These are phyloP conservation scores for Datisca glomerata DNA, from an alignment of 306 rosid genomes.

Conservation along the genomic window DNA sequence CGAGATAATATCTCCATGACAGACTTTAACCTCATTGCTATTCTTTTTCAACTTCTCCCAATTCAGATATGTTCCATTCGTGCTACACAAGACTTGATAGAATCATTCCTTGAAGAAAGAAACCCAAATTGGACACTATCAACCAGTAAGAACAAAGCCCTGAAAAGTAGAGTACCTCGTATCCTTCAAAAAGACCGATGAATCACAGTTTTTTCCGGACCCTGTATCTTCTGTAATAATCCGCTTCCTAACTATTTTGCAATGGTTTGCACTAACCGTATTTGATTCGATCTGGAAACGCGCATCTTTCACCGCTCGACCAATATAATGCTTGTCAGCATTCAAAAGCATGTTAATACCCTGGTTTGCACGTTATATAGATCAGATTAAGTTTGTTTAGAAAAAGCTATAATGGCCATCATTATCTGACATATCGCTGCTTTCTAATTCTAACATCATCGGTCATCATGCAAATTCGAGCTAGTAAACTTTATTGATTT, in stretches of 20 bases:
- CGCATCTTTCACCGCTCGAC: slow-evolving; percentile 45
- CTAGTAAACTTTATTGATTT: too few relatives aligned
- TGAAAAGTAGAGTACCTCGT: slow-evolving; percentile 39
- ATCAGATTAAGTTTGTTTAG: too few relatives aligned
- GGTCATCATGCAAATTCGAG: too few relatives aligned
- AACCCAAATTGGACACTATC: neutral
- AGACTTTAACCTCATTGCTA: slow-evolving; percentile 47
- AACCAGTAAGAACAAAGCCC: neutral
- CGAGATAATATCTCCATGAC: slow-evolving; percentile 81
- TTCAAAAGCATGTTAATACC: slow-evolving; percentile 68
- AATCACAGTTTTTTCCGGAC: slow-evolving; percentile 1
- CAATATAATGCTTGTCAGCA: slow-evolving; percentile 60
- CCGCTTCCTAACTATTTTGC: slow-evolving; percentile 49
- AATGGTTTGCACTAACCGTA: slow-evolving; percentile 64
- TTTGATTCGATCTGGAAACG: slow-evolving; percentile 68
- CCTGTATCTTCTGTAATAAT: slow-evolving; percentile 34
- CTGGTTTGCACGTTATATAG: slow-evolving; percentile 26
- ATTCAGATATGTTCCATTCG: slow-evolving; percentile 81
- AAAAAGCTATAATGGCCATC: too few relatives aligned
- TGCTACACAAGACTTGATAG: slow-evolving; percentile 39
- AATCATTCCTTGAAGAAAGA: slow-evolving; percentile 10
- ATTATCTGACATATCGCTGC: too few relatives aligned
- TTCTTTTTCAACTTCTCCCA: slow-evolving; percentile 64
- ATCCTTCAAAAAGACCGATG: slow-evolving; percentile 60
- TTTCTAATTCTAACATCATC: too few relatives aligned